Conservation (phyloP, 2,329 filamentous ascomycete genomes). For the Epichloe baconii region DNA sequence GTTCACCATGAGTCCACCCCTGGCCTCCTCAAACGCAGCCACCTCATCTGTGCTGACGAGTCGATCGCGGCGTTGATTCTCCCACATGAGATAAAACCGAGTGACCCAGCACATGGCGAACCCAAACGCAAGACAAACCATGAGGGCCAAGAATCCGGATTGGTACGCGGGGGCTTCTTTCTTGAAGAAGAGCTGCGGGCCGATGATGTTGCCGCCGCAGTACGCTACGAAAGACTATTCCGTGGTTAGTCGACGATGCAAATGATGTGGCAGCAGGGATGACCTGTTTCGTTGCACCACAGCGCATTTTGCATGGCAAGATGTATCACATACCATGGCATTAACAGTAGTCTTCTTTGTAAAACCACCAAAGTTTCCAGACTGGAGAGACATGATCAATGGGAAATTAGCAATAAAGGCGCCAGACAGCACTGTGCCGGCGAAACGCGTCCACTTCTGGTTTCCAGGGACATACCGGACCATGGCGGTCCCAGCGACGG, state of each 20-base stretch:
- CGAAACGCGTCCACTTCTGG: conserved; percentile 13
- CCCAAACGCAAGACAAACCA: conserved; percentile 43
- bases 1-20: conserved; percentile 7
- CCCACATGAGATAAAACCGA: conserved; percentile 33
- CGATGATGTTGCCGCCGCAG: conserved; percentile 47
- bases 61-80: conserved; percentile 40
- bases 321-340: conserved; percentile 28
- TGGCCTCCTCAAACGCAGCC: conserved; percentile 2
- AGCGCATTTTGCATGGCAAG: neutral
- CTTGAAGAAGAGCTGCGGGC: conserved; percentile 45
- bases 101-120: conserved; percentile 29
- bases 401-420: conserved; percentile 28
- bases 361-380: conserved; percentile 46
- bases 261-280: too few species aligned
- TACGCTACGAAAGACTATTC: conserved; percentile 40
- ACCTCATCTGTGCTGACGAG: neutral
- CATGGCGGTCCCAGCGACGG: conserved; percentile 12
- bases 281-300: too few species aligned
- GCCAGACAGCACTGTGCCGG: conserved; percentile 37
- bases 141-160: conserved; percentile 47
- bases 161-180: conserved; percentile 45
- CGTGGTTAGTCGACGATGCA: neutral
- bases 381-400: conserved; percentile 41
- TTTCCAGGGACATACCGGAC: conserved; percentile 10
- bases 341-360: conserved; percentile 50